A percentile compares a stretch with the other conserved stretches of the same genome.
These are phyloP conservation scores for Allium sativum DNA, from an alignment of 106 monocot species.

Conservation along the genomic window DNA sequence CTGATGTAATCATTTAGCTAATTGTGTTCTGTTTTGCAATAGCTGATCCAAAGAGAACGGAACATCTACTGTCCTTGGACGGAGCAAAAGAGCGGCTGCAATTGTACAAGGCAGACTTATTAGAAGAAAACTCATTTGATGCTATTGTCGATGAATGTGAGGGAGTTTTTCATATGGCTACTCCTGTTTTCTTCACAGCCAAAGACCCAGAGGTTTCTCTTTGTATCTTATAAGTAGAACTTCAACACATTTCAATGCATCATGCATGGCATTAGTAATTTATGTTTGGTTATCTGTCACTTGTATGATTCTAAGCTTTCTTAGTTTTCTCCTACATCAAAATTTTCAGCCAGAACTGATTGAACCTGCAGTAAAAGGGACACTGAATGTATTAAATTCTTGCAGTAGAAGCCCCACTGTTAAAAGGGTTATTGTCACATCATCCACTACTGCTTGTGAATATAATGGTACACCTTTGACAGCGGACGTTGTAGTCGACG, in stretches of 20 bases:
- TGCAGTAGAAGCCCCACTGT: slow-evolving; percentile 61
- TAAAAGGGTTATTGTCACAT: slow-evolving; percentile 54
- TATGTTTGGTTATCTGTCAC: too few species aligned
- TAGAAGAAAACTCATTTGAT: slow-evolving; percentile 43
- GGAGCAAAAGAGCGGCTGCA: slow-evolving; percentile 32
- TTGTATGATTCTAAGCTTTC: background rate
- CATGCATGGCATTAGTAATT: too few species aligned
- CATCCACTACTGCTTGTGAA: slow-evolving; percentile 13
- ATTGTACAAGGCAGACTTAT: slow-evolving; percentile 31
- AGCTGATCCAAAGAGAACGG: slow-evolving; percentile 45
- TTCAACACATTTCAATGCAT: too few species aligned
- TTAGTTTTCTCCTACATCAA: background rate
- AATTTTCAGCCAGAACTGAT: slow-evolving; percentile 41
- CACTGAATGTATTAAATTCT: slow-evolving; percentile 60
- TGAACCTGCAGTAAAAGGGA: slow-evolving; percentile 59
- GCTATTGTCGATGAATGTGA: slow-evolving; percentile 29
- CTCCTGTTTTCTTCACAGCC: slow-evolving; percentile 13
- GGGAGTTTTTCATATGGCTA: slow-evolving; percentile 42
- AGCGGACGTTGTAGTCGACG: too few species aligned
- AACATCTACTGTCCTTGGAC: slow-evolving; percentile 24
- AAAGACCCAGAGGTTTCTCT: background rate
- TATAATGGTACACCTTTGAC: too few species aligned
- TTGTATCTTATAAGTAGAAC: too few species aligned
- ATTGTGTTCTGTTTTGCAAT: background rate
- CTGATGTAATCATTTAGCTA: too few species aligned